phyloP scores from a whole-genome alignment of 345 rosid species.

The Rhizophora mangle region DNA sequence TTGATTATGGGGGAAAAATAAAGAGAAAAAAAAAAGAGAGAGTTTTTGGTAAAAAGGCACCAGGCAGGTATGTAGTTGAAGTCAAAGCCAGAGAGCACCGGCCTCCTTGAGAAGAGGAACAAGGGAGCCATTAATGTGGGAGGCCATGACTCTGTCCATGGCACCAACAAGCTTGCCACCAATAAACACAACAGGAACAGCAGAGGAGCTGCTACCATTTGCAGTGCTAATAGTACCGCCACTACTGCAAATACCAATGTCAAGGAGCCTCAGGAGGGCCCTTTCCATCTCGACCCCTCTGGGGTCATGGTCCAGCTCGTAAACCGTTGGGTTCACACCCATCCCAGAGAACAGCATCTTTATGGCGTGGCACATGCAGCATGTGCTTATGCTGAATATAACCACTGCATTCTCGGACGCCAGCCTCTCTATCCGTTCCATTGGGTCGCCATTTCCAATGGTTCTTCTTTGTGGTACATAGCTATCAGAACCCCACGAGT shows the following conservation, averaged over 20 bases:
- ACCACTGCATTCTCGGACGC: slow-evolving; percentile 90
- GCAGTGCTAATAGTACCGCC: too few relatives aligned
- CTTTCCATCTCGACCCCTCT: slow-evolving; percentile 60
- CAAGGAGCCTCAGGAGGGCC: slow-evolving; percentile 59
- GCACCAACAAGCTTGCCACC: slow-evolving; percentile 91
- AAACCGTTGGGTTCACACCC: slow-evolving; percentile 90
- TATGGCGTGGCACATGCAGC: slow-evolving; percentile 97
- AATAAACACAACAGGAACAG: slow-evolving; percentile 86
- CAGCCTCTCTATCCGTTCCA: slow-evolving; percentile 57
- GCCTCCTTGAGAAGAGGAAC: slow-evolving; percentile 93
- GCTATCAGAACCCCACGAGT: slow-evolving; percentile 43
- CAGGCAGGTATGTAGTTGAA: background rate
- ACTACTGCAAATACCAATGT: too few relatives aligned
- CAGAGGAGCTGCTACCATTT: slow-evolving; percentile 36
- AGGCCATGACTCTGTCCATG: slow-evolving; percentile 92
- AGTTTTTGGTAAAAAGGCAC: background rate
- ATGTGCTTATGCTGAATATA: slow-evolving; percentile 77
- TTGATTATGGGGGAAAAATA: too few relatives aligned
- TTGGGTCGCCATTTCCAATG: slow-evolving; percentile 30
- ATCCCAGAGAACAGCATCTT: slow-evolving; percentile 81
- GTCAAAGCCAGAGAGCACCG: slow-evolving; percentile 90
- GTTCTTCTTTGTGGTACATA: slow-evolving; percentile 30
- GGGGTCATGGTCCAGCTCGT: slow-evolving; percentile 86
- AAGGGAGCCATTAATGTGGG: slow-evolving; percentile 87
- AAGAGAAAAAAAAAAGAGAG: too few relatives aligned